Conservation (phyloP, 164 flowering plant species). For the Stephania cephalantha region DNA sequence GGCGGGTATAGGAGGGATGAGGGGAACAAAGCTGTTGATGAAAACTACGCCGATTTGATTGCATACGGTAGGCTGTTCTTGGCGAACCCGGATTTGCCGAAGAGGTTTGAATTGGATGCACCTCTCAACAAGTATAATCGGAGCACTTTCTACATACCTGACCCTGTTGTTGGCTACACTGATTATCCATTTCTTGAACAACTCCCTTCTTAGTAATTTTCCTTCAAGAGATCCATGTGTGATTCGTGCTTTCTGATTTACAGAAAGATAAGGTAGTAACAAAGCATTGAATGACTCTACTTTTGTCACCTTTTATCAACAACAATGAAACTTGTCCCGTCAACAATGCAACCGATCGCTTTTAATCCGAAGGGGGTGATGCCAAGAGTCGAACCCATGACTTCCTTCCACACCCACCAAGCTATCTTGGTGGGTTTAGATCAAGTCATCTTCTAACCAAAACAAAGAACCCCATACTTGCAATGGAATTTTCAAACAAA, state of each 20-base stretch:
- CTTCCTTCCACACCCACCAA: too few species aligned
- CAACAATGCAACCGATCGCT: not conserved
- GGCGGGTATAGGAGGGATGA: conserved; percentile 47
- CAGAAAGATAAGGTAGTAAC: not conserved
- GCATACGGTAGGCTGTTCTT: conserved; percentile 31
- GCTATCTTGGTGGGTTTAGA: too few species aligned
- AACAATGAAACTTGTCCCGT: not conserved
- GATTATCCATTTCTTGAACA: conserved; percentile 31
- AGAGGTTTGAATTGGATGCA: conserved; percentile 30
- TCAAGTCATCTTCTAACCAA: too few species aligned
- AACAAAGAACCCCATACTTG: too few species aligned
- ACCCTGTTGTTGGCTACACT: conserved; percentile 35
- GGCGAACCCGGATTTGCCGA: conserved; percentile 41
- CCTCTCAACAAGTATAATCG: conserved; percentile 31
- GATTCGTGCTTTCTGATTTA: too few species aligned
- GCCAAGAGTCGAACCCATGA: not conserved
- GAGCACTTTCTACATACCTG: conserved; percentile 29
- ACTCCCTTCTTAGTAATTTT: not conserved
- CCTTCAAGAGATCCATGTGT: too few species aligned
- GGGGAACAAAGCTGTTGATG: conserved; percentile 31
- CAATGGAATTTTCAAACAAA: too few species aligned
- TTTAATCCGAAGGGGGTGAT: not conserved
- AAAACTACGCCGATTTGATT: conserved; percentile 27
- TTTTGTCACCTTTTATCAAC: not conserved
- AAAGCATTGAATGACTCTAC: not conserved